phyloP scores from a whole-genome alignment of 2,329 filamentous ascomycete genomes.

The Hypoxylon sp. region DNA sequence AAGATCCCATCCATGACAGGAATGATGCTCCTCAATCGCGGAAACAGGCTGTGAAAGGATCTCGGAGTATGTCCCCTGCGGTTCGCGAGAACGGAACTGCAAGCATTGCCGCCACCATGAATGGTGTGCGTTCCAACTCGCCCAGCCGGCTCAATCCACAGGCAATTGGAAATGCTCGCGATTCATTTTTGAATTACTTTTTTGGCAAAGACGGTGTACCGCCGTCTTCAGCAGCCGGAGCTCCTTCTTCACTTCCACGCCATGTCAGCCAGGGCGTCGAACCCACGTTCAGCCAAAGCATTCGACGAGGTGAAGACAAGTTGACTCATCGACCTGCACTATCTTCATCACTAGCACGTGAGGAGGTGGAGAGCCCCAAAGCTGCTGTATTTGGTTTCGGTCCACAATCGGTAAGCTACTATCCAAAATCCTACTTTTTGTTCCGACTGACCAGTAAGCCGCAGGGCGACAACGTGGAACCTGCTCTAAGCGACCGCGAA shows the following conservation, averaged over 20 bases:
- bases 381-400: constrained; percentile 60
- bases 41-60: constrained; percentile 72
- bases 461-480: constrained; percentile 77
- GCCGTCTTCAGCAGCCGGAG: constrained; percentile 60
- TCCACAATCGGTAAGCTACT: constrained; percentile 71
- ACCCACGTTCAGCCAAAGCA: constrained; percentile 85
- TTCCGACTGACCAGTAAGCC: constrained; percentile 37
- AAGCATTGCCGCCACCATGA: constrained; percentile 76
- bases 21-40: constrained; percentile 71
- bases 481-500: constrained; percentile 93
- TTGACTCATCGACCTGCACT: constrained; percentile 67
- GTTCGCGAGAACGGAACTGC: constrained; percentile 76
- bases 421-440: constrained; percentile 24
- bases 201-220: constrained; percentile 91
- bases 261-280: constrained; percentile 86
- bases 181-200: constrained; percentile 98
- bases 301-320: constrained; percentile 78
- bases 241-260: constrained; percentile 63
- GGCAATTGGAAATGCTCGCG: constrained; percentile 75
- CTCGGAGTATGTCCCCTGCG: constrained; percentile 86
- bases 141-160: constrained; percentile 74
- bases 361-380: constrained; percentile 57
- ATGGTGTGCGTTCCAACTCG: constrained; percentile 74
- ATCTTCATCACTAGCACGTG: constrained; percentile 45
- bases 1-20: constrained; percentile 69